Conservation (phyloP, 495 filamentous ascomycete species). For the Hapsidospora chrysogenum region DNA sequence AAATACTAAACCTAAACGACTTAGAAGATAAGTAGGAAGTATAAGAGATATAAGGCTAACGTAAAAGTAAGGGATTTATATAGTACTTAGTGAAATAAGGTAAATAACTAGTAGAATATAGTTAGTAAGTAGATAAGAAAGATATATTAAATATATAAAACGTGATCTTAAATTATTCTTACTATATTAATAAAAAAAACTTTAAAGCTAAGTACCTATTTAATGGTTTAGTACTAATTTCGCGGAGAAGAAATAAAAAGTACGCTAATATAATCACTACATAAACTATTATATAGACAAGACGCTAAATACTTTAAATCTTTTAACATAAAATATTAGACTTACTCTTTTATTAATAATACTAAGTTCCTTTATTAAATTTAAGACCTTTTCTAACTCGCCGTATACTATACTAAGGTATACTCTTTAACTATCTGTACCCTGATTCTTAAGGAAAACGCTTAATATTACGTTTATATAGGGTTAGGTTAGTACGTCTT, state of each 20-base stretch:
- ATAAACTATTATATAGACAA: slow-evolving; percentile 1
- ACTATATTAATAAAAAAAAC: background rate
- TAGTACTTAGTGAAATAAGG: background rate
- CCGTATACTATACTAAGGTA: background rate
- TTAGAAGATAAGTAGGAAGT: background rate
- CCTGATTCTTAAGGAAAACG: no score
- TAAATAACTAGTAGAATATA: background rate
- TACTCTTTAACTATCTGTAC: background rate
- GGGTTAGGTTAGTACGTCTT: background rate
- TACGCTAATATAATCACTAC: no score
- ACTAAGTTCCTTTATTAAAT: background rate
- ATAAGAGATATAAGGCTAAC: background rate
- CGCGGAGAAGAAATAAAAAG: no score
- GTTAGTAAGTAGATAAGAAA: background rate
- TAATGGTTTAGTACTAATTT: background rate
- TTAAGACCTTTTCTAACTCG: background rate
- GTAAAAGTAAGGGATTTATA: background rate
- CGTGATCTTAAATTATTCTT: background rate
- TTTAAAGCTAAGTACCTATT: background rate
- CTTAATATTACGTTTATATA: no score
- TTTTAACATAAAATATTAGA: background rate
- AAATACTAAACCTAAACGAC: background rate
- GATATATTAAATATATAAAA: background rate
- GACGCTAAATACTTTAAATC: background rate
- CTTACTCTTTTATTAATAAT: background rate